Base-by-base conservation (phyloP, 495 filamentous ascomycete genomes). In the Talaromyces trachyspermus region DNA sequence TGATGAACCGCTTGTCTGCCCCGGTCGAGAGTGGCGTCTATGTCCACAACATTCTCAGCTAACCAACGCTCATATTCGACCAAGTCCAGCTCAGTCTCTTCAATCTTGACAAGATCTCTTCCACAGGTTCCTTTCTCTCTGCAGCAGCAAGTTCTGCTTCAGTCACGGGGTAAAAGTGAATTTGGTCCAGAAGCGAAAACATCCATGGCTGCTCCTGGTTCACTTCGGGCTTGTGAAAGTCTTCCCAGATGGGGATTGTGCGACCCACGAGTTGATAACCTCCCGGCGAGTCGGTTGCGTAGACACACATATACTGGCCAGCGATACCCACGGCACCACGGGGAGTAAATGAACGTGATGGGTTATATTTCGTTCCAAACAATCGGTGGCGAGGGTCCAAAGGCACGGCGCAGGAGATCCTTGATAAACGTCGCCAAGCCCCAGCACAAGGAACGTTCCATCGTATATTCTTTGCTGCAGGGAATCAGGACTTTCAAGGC, bases 361-460 rank as follows among this genome's bases (percentile, higher is more conserved):
- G 51, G 35, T 50, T 54, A 24, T 45, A 45, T 41, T 54, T 54
- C 24, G 39, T 49, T 30, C 47, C 48, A 23, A 33, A 38, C 2
- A 46, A 15, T 24, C 39, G 51, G 20, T 50, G 47, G 2, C 51
- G 46, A 5, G 51, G 51, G 33, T 54, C 51, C 2, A 45, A 27
- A 5, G 51, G 51, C 3, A 54, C 46, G 5, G 26, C 26, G 11
- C 26, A 29, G 26, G 26, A 5, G 26, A 29, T 5, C 26, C 26
- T 18, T 49, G 32, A 37, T 49, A 49, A 36, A 49, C 46, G 41
- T 49, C 46, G 8, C 46, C 46, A 41, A 49, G 46, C 11, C 46
- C 46, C 36, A 49, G 30, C n/a, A 49, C 46, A 5, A 49, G 36
- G 24, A 49, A 49, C 0, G 20, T 10, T 32, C 33, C 46, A 38